Percentiles rank a stretch among this genome's conserved stretches.
These are phyloP conservation scores for Colletotrichum sp. DNA, from an alignment of 2,329 filamentous ascomycete species.

Conservation along the genomic window DNA sequence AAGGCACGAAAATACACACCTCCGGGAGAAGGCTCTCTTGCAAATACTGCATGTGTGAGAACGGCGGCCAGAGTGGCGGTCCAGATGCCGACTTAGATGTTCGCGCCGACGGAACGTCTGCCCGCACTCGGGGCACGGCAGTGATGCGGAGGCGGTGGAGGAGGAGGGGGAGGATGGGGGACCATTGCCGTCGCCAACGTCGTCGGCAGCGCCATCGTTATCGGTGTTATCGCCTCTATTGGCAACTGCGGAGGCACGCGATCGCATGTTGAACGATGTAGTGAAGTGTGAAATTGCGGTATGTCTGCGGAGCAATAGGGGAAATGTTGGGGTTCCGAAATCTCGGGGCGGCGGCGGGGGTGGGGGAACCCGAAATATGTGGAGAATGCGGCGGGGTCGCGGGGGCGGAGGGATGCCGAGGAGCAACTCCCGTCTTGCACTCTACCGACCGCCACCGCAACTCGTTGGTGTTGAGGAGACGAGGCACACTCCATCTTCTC, in stretches of 20 bases:
- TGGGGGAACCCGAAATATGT: not conserved
- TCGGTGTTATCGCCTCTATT: not conserved
- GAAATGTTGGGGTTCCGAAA: not conserved
- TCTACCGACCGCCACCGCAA: not conserved
- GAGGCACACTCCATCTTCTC: not conserved
- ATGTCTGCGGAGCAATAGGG: not conserved
- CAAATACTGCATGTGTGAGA: not conserved
- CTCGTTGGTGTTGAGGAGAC: not conserved
- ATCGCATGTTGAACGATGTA: not conserved
- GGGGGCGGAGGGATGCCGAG: not conserved
- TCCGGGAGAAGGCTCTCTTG: not conserved
- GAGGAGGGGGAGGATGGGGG: not conserved
- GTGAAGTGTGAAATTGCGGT: not conserved
- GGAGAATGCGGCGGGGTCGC: not conserved
- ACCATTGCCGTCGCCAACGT: not conserved
- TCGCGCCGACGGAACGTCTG: not conserved
- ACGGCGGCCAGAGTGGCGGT: not conserved
- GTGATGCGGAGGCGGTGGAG: not conserved
- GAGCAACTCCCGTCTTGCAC: not conserved
- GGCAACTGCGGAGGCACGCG: not conserved
- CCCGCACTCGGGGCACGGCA: not conserved
- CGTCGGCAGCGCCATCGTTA: not conserved
- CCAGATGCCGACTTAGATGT: not conserved
- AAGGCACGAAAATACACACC: not conserved
- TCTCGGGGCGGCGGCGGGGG: not conserved